Percentiles rank a stretch among this genome's conserved stretches.
Evolutionary conservation across 768 basidiomycete genomes (phyloP).

Genomic region (Agaricus bisporus): DNA sequence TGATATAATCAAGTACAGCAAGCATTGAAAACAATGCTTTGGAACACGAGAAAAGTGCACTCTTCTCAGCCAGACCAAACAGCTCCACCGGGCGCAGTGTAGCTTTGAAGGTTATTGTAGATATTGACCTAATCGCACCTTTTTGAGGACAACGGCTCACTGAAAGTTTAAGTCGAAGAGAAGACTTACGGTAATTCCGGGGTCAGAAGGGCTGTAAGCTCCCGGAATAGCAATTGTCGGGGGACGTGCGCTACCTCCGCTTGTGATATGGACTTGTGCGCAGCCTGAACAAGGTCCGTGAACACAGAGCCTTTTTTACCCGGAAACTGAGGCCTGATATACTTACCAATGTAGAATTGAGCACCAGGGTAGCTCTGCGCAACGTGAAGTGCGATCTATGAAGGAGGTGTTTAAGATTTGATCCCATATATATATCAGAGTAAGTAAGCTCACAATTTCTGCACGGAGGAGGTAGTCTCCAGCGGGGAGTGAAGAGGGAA

Average conservation of each 20-base stretch:
- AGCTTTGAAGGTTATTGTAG: slow-evolving; percentile 50
- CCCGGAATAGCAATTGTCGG: slow-evolving; percentile 45
- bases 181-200: slow-evolving; percentile 34
- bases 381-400: slow-evolving; percentile 30
- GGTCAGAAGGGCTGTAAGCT: slow-evolving; percentile 37
- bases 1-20: background rate
- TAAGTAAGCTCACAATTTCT: slow-evolving; percentile 32
- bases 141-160: slow-evolving; percentile 13
- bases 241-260: slow-evolving; percentile 37
- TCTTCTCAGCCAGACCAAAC: slow-evolving; percentile 33
- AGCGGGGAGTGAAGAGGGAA: slow-evolving; percentile 39
- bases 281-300: slow-evolving; percentile 25
- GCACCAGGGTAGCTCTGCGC: slow-evolving; percentile 39
- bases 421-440: background rate
- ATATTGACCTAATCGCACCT: slow-evolving; percentile 33
- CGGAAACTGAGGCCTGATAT: slow-evolving; percentile 37
- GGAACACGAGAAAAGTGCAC: background rate
- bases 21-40: background rate
- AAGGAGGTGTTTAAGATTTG: background rate
- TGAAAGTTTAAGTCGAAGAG: slow-evolving; percentile 2
- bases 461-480: slow-evolving; percentile 46
- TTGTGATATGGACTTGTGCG: slow-evolving; percentile 41
- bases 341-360: slow-evolving; percentile 38
- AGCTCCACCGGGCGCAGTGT: slow-evolving; percentile 34
- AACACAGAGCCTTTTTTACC: background rate